A percentile compares a stretch with the other conserved stretches of the same genome.
These are phyloP conservation scores for Prunus davidiana DNA, from an alignment of 306 rosid species.

Conservation along the genomic window DNA sequence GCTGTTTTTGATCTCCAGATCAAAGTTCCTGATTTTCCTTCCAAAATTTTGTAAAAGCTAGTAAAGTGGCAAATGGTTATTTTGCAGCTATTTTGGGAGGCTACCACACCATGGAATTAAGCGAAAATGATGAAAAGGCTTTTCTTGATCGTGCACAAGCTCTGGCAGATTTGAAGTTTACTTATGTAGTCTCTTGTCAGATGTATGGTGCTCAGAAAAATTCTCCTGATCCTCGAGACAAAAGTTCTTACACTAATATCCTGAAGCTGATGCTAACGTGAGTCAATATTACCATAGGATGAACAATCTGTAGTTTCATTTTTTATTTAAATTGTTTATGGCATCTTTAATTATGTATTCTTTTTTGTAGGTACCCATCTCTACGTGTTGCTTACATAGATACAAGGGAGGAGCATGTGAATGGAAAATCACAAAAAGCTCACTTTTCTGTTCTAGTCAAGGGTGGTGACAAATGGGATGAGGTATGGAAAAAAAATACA, in stretches of 20 bases:
- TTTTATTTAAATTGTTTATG: slow-evolving; percentile 13
- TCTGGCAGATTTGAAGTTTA: slow-evolving; percentile 86
- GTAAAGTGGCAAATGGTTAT: slow-evolving; percentile 6
- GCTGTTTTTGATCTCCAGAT: not conserved
- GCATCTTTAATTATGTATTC: slow-evolving; percentile 26
- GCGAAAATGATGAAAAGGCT: slow-evolving; percentile 22
- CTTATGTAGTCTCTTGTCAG: slow-evolving; percentile 96
- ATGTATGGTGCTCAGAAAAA: slow-evolving; percentile 74
- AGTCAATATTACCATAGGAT: slow-evolving; percentile 36
- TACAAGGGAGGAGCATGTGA: slow-evolving; percentile 57
- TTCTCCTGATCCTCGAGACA: slow-evolving; percentile 46
- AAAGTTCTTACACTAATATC: slow-evolving; percentile 59
- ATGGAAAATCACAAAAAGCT: slow-evolving; percentile 43
- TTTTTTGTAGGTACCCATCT: slow-evolving; percentile 55
- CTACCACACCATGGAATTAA: slow-evolving; percentile 26
- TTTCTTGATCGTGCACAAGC: slow-evolving; percentile 56
- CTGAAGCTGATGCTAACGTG: slow-evolving; percentile 81
- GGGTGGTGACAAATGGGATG: slow-evolving; percentile 88
- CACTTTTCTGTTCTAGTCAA: slow-evolving; percentile 89
- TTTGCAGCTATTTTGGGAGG: slow-evolving; percentile 50
- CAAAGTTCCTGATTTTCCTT: slow-evolving; percentile 12
- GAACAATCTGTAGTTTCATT: slow-evolving; percentile 4
- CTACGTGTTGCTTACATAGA: slow-evolving; percentile 97
- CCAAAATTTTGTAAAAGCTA: slow-evolving; percentile 6
- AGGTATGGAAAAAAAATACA: slow-evolving; percentile 50